Evolutionary conservation across 2,329 filamentous ascomycete genomes (phyloP).

Genomic region (Claviceps capensis): DNA sequence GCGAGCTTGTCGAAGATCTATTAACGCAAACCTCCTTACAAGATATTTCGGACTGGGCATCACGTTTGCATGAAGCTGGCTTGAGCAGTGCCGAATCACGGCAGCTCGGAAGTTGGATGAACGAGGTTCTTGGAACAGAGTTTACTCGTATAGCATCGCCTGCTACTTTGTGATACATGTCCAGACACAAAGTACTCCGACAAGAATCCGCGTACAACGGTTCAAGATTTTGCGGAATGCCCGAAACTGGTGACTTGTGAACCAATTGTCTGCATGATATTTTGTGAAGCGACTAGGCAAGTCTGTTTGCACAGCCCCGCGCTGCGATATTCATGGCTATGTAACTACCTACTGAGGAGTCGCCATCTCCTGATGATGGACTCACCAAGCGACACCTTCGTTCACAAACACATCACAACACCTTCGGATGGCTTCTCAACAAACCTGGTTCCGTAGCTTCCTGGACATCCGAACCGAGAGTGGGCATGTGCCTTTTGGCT

Average conservation of each 20-base stretch:
- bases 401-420: not conserved
- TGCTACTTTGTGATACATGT: not conserved
- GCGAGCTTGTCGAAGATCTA: not conserved
- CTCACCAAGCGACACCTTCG: not conserved
- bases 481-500: too few relatives aligned
- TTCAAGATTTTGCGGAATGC: not conserved
- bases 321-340: too few relatives aligned
- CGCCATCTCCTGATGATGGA: not conserved
- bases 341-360: not conserved
- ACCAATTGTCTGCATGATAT: too few relatives aligned
- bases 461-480: too few relatives aligned
- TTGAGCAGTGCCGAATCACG: slow-evolving; percentile 11
- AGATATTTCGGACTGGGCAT: slow-evolving; percentile 15
- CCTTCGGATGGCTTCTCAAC: not conserved
- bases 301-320: too few relatives aligned
- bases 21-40: slow-evolving; percentile 5
- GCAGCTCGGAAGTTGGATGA: slow-evolving; percentile 18
- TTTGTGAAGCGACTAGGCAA: too few relatives aligned
- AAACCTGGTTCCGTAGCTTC: too few relatives aligned
- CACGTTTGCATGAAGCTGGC: slow-evolving; percentile 13
- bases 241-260: too few relatives aligned
- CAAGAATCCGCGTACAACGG: too few relatives aligned
- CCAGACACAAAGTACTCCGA: not conserved
- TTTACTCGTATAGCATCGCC: slow-evolving; percentile 11
- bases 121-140: slow-evolving; percentile 16